phyloP scores from a whole-genome alignment of 2,329 filamentous ascomycete genomes.

The Boeremia lycopersici region DNA sequence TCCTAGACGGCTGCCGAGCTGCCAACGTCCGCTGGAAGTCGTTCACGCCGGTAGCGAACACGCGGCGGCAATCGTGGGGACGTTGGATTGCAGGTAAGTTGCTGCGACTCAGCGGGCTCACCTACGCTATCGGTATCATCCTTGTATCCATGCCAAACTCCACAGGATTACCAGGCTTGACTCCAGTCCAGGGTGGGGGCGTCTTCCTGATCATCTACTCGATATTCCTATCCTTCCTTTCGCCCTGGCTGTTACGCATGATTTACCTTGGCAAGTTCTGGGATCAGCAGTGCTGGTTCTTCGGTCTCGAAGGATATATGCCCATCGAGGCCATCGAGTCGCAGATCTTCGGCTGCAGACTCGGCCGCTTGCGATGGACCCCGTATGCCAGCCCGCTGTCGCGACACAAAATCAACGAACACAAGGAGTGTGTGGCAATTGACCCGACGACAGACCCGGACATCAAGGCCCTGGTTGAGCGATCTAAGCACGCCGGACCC shows the following conservation, averaged over 20 bases:
- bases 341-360: conserved; percentile 47
- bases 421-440: conserved; percentile 39
- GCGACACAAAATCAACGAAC: conserved; percentile 35
- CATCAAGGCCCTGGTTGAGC: conserved; percentile 27
- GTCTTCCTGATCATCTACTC: conserved; percentile 32
- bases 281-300: conserved; percentile 51
- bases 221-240: conserved; percentile 34
- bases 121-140: conserved; percentile 22
- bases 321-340: conserved; percentile 47
- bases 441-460: conserved; percentile 39
- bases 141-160: conserved; percentile 14
- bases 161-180: neutral
- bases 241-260: conserved; percentile 44
- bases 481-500: conserved; percentile 26
- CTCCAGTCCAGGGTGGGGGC: neutral
- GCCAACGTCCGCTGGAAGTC: conserved; percentile 54
- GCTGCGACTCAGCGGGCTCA: conserved; percentile 26
- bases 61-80: conserved; percentile 32
- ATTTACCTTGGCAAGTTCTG: conserved; percentile 51
- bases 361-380: conserved; percentile 47
- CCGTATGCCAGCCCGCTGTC: conserved; percentile 42
- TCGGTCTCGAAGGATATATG: conserved; percentile 53
- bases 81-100: conserved; percentile 30
- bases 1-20: conserved; percentile 51
- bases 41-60: conserved; percentile 44